phyloP scores from a whole-genome alignment of 768 basidiomycete species.

The Tulasnella sp. region DNA sequence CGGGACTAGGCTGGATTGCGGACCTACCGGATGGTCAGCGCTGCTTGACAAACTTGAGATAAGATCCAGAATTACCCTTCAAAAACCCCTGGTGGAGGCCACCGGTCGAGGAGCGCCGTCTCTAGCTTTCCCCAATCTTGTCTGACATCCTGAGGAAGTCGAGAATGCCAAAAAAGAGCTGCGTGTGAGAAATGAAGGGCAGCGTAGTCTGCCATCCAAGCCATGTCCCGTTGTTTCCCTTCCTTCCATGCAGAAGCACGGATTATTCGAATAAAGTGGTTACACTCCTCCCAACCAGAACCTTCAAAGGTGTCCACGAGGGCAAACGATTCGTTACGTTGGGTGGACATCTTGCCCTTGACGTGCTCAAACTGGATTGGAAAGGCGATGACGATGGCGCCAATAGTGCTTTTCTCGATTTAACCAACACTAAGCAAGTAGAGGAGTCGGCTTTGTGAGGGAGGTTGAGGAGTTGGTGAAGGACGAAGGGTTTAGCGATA shows the following conservation, averaged over 20 bases:
- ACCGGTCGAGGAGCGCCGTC: neutral
- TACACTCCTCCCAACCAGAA: neutral
- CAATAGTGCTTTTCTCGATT: no score
- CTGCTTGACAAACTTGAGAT: neutral
- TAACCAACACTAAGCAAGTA: no score
- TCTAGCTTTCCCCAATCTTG: neutral
- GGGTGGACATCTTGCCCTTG: neutral
- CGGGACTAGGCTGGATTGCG: neutral
- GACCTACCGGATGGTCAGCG: neutral
- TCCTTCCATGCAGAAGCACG: neutral
- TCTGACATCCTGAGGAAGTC: neutral
- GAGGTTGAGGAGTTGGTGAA: no score
- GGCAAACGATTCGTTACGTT: neutral
- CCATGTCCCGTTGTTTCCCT: neutral
- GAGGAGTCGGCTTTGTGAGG: no score
- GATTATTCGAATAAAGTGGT: neutral
- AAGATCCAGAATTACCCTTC: neutral
- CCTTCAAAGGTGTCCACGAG: neutral
- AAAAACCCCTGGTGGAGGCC: neutral
- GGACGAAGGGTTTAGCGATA: no score
- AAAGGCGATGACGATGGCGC: neutral
- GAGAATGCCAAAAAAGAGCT: neutral
- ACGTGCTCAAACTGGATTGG: neutral
- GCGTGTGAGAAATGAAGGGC: neutral
- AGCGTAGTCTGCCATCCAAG: neutral